phyloP scores from a whole-genome alignment of 768 basidiomycete species.

The Sutorius australiensis region DNA sequence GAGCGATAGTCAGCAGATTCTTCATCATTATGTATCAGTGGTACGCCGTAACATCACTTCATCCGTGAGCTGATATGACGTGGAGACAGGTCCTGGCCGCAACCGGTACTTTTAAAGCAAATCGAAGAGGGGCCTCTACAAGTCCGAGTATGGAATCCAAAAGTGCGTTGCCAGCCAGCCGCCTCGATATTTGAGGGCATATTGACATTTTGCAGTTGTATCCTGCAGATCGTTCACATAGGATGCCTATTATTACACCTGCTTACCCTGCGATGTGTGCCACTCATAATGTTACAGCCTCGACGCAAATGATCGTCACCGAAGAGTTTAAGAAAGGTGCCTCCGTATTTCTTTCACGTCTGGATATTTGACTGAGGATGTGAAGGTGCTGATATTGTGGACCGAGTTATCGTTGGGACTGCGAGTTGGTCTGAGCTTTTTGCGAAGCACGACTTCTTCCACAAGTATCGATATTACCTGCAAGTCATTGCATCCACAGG shows the following conservation, averaged over 20 bases:
- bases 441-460: constrained; percentile 93
- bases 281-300: constrained; percentile 95
- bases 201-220: constrained; percentile 58
- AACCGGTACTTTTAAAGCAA: constrained; percentile 94
- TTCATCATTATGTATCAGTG: constrained; percentile 99
- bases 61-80: constrained; percentile 5
- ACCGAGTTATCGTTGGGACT: constrained; percentile 81
- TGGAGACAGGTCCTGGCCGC: constrained; percentile 87
- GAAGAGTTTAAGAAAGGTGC: constrained; percentile 92
- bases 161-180: constrained; percentile 41
- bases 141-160: constrained; percentile 97
- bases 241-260: constrained; percentile 99
- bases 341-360: neutral
- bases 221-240: constrained; percentile 87
- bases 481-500: constrained; percentile 93
- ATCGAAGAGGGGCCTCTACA: constrained; percentile 93
- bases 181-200: too few relatives aligned
- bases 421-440: constrained; percentile 94
- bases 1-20: constrained; percentile 94
- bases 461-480: constrained; percentile 93
- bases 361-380: constrained; percentile 12
- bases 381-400: constrained; percentile 87
- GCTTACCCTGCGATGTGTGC: constrained; percentile 99
- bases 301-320: constrained; percentile 94
- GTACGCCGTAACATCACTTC: constrained; percentile 42